Percentiles rank a stretch among this genome's conserved stretches.
Evolutionary conservation across 345 rosid species (phyloP).

Genomic region (Brassica cretica): DNA sequence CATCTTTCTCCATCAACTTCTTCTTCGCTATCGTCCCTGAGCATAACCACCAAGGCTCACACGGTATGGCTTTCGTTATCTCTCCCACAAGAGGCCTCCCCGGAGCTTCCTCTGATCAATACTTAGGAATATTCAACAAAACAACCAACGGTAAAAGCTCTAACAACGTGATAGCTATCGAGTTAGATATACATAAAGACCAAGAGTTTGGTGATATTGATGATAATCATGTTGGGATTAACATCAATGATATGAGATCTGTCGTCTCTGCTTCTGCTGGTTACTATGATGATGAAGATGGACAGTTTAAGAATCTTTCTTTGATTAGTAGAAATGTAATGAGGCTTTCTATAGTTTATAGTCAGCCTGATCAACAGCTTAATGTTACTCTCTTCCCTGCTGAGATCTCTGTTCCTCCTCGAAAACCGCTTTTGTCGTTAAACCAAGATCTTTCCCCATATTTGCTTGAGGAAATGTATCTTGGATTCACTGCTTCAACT

Average conservation of each 20-base stretch:
- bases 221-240: slow-evolving; percentile 24
- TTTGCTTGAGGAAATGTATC: slow-evolving; percentile 43
- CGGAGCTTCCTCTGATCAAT: slow-evolving; percentile 25
- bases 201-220: slow-evolving; percentile 42
- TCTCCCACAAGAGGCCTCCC: slow-evolving; percentile 50
- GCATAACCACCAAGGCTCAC: slow-evolving; percentile 31
- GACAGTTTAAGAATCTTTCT: background rate
- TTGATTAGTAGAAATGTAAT: slow-evolving; percentile 28
- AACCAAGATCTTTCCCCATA: slow-evolving; percentile 42
- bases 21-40: slow-evolving; percentile 51
- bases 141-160: slow-evolving; percentile 37
- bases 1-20: slow-evolving; percentile 39
- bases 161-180: slow-evolving; percentile 51
- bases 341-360: slow-evolving; percentile 52
- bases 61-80: slow-evolving; percentile 50
- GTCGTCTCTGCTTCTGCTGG: slow-evolving; percentile 39
- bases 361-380: slow-evolving; percentile 31
- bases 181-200: slow-evolving; percentile 50
- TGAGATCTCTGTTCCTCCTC: background rate
- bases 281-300: slow-evolving; percentile 37
- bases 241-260: slow-evolving; percentile 47
- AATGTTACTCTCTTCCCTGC: slow-evolving; percentile 47
- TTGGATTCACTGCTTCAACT: slow-evolving; percentile 60
- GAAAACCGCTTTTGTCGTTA: slow-evolving; percentile 49
- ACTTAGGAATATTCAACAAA: slow-evolving; percentile 48